A percentile compares a stretch with the other conserved stretches of the same genome.
Conservation (phyloP, 371 early-diverging fungal genomes). For the Lichtheimia hyalospora region DNA sequence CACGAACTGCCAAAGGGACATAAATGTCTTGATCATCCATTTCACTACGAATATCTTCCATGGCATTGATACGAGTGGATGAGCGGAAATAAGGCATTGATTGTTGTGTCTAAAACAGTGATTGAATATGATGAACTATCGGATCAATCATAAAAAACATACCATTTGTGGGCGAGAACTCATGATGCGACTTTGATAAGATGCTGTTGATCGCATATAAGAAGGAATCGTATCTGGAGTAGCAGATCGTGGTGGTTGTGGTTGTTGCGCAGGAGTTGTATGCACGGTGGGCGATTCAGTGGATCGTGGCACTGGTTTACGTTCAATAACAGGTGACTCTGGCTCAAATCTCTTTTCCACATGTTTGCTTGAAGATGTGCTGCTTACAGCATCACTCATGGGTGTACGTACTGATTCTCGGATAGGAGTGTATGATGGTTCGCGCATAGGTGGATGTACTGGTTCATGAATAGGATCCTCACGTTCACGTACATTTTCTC, state of each 20-base stretch:
- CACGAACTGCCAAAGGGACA: slow-evolving; percentile 20
- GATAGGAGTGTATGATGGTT: too few species aligned
- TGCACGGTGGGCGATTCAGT: not conserved
- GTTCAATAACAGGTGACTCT: not conserved
- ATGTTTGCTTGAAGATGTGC: too few species aligned
- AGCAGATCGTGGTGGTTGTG: not conserved
- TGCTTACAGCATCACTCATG: too few species aligned
- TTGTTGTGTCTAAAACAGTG: not conserved
- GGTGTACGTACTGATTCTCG: too few species aligned
- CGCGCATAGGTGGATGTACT: too few species aligned
- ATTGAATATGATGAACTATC: not conserved
- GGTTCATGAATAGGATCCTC: too few species aligned
- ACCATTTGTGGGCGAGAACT: not conserved
- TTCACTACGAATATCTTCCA: slow-evolving; percentile 24
- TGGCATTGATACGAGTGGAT: slow-evolving; percentile 25
- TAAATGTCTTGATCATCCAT: slow-evolving; percentile 20
- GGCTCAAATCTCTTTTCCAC: not conserved
- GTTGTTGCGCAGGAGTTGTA: not conserved
- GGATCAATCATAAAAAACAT: not conserved
- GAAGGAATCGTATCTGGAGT: slow-evolving; percentile 9
- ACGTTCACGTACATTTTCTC: not conserved
- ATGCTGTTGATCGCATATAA: slow-evolving; percentile 17
- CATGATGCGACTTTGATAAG: slow-evolving; percentile 14
- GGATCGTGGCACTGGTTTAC: not conserved
- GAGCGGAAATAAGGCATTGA: slow-evolving; percentile 12